Base-by-base conservation (phyloP, 2,329 filamentous ascomycete genomes). In the Colletotrichum cuscutae region DNA sequence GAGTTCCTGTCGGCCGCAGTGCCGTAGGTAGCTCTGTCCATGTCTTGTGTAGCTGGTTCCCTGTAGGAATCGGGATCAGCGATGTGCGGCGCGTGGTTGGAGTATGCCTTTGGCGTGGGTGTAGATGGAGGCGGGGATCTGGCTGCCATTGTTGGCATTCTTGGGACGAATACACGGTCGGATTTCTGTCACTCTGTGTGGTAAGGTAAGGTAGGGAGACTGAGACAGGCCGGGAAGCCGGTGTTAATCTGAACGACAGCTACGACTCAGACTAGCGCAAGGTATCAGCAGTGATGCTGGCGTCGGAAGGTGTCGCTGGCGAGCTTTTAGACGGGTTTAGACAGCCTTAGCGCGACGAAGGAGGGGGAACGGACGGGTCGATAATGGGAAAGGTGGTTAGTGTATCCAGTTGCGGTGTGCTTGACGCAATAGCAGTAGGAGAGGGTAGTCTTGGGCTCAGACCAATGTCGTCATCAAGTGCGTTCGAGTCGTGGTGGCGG, bases 401-500 rank as follows among this genome's bases (percentile, higher is more conserved):
- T 64, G 65, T 32, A 30, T 35, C 26, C 35, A 49, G 58, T 57
- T 42, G 65, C 65, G 4, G 42, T 49, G 46, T 19, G 59, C 60
- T 70, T 72, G 70, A 70, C 70, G 70, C 66, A 72, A 70, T 70
- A 12, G 56, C 46, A 30, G 32, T 42, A 54, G 22, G 56, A 30
- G 60, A 56, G 56, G 32, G 70, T 46, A 65, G 22, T 35, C 56
- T 35, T 32, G 32, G 60, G 66, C 65, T 72, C 46, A 70, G 65
- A 72, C 66, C 60, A 65, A 70, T 72, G 70, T 70, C 70, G 66
- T 72, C 66, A 72, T 72, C 42, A 42, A 42, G 32, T 32, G 28
- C 42, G 58, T 58, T 26, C 59, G 42, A 56, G 58, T 69, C 53
- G 70, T 54, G 60, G 56, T 30, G 60, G 60, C 56, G 66, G 53